These are phyloP conservation scores for Ganoderma multipileum DNA, from an alignment of 1,284 basidiomycete species.

Conservation along the genomic window DNA sequence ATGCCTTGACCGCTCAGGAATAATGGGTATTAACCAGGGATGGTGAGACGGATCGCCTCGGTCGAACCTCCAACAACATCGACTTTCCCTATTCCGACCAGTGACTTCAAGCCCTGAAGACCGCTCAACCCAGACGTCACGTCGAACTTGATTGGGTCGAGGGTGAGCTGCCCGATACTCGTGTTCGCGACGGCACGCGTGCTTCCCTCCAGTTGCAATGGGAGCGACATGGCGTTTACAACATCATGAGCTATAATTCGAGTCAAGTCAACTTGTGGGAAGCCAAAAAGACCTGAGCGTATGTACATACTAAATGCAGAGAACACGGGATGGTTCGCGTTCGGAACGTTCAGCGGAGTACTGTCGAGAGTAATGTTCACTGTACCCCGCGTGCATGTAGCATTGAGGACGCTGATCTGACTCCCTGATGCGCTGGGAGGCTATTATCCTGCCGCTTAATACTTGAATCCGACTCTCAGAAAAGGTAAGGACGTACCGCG, in stretches of 20 bases:
- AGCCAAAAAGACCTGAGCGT: slow-evolving; percentile 2
- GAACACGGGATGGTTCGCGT: slow-evolving; percentile 57
- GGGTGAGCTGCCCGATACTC: slow-evolving; percentile 71
- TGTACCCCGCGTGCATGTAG: slow-evolving; percentile 66
- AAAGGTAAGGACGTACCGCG: slow-evolving; percentile 42
- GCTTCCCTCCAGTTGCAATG: slow-evolving; percentile 69
- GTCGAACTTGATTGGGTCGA: slow-evolving; percentile 80
- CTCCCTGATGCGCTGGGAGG: slow-evolving; percentile 68
- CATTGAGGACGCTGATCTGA: slow-evolving; percentile 54
- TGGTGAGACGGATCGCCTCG: slow-evolving; percentile 65
- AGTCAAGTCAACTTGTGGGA: neutral
- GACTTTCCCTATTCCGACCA: slow-evolving; percentile 65
- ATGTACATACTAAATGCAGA: slow-evolving; percentile 60
- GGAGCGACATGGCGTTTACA: slow-evolving; percentile 51
- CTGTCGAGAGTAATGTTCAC: slow-evolving; percentile 71
- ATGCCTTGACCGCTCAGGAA: slow-evolving; percentile 33
- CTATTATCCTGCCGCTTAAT: slow-evolving; percentile 1
- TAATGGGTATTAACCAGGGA: slow-evolving; percentile 45
- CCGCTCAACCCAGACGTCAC: slow-evolving; percentile 73
- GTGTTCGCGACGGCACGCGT: slow-evolving; percentile 71
- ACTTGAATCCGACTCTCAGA: slow-evolving; percentile 3
- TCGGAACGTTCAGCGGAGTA: slow-evolving; percentile 61
- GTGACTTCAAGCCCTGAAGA: slow-evolving; percentile 65
- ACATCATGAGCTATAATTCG: slow-evolving; percentile 52
- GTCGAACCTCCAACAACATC: slow-evolving; percentile 75